Evolutionary conservation across 306 rosid genomes (phyloP), one percentile per base, ranked within the genome.

Genomic region (Potentilla sterilis): DNA sequence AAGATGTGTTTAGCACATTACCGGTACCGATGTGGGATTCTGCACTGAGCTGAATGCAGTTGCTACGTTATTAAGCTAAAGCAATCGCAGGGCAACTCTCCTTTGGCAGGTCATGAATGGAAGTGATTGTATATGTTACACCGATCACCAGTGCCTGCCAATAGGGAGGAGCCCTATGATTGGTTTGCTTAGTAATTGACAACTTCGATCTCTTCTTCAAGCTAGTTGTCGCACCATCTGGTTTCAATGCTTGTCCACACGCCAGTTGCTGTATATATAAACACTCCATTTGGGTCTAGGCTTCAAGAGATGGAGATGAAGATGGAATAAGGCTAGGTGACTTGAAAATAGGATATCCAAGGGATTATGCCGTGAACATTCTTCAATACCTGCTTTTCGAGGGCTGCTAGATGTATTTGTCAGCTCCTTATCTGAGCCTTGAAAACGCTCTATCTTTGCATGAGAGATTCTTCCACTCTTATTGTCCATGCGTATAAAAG

Each of bases 31-130:
- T 22, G 62, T 21, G 1, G 62, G 12, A 2, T 55, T 55, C 22
- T 1, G 5, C 34, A 55, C 11, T 21, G 74, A 22, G 22, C 34
- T 32, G 67, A 37, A 15, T 15, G 24, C 19, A 21, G 24, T 16
- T 13, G 55, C 68, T 4, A 22, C 28, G 32, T 21, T 14, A 21
- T 24, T 83, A 85, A 87, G 89, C 87, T 40, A 81, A 86, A 83
- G 71, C 83, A 79, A 80, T 84, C 82, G 73, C 49, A 83, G 93
- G 89, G 89, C 87, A 84, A 79, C 93, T 87, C 90, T 86, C 86
- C 85, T 72, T 85, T 87, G 93, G 89, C 91, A 77, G 67, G 81
- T 16, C 48, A 62, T 28, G 41, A 44, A 34, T 37, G 47, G 15
- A 8, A 14, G 41, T 57, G 51, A 40, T 24, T 57, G 28, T 67